These are phyloP conservation scores for Plantago coronopus DNA, from an alignment of 305 asterid species.

Conservation along the genomic window DNA sequence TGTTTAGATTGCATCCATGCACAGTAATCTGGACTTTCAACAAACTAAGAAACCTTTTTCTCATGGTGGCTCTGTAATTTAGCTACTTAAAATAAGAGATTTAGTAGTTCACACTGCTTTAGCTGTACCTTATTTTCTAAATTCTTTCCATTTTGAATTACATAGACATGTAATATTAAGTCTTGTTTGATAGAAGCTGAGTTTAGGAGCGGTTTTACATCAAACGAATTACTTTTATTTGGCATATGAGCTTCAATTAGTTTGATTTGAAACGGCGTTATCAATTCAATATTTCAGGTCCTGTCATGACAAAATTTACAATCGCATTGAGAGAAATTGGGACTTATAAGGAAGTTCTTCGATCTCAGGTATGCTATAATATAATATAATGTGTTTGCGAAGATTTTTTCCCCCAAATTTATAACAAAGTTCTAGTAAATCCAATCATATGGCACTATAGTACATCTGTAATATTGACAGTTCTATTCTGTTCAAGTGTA, in stretches of 20 bases:
- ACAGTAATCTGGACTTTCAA: not conserved
- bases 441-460: too few species aligned
- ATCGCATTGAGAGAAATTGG: constrained; percentile 99
- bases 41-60: not conserved
- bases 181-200: not conserved
- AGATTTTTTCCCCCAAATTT: not conserved
- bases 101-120: not conserved
- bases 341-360: constrained; percentile 98
- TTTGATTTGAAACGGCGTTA: constrained; percentile 17
- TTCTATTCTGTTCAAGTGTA: not conserved
- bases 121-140: too few species aligned
- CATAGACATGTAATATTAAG: too few species aligned
- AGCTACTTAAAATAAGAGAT: not conserved
- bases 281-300: constrained; percentile 58
- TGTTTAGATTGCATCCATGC: constrained; percentile 4
- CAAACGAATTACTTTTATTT: not conserved
- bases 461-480: too few species aligned
- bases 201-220: not conserved
- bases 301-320: constrained; percentile 97
- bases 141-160: too few species aligned
- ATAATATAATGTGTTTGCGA: constrained; percentile 9
- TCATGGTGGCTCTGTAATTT: too few species aligned
- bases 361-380: constrained; percentile 95
- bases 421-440: not conserved
- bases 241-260: constrained; percentile 21